phyloP scores from a whole-genome alignment of 257 asterid genomes.

The Echites panduratus region DNA sequence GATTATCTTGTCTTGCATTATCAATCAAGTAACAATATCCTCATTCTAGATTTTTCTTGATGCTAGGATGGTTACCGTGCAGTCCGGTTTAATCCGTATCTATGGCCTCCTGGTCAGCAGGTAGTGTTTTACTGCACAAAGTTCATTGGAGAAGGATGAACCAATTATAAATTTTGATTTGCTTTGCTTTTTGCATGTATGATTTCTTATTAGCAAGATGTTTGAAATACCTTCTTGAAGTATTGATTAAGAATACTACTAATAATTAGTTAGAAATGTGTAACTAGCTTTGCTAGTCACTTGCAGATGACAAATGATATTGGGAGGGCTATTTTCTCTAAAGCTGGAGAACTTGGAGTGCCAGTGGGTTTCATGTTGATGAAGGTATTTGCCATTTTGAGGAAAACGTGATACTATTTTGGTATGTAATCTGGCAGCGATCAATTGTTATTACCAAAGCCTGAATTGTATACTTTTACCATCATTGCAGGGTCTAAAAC shows the following conservation, averaged over 20 bases:
- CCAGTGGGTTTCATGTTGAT: constrained; percentile 92
- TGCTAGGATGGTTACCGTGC: constrained; percentile 82
- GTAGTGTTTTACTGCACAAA: constrained; percentile 12
- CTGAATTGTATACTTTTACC: neutral
- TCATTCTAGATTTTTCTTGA: constrained; percentile 5
- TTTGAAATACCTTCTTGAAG: no score
- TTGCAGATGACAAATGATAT: constrained; percentile 79
- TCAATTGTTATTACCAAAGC: no score
- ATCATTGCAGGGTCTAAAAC: constrained; percentile 54
- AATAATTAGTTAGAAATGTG: neutral
- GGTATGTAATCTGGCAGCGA: neutral
- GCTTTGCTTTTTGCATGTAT: no score
- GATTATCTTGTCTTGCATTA: neutral
- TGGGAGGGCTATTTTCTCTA: constrained; percentile 70
- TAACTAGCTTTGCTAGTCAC: neutral
- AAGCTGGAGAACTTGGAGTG: constrained; percentile 80
- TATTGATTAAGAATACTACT: no score
- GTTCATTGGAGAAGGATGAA: neutral
- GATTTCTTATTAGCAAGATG: neutral
- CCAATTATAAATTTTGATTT: no score
- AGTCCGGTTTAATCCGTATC: constrained; percentile 87
- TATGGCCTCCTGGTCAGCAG: constrained; percentile 86
- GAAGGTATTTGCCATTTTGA: constrained; percentile 42
- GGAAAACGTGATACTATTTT: neutral
- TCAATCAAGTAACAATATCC: neutral